Evolutionary conservation across 2,329 filamentous ascomycete genomes (phyloP), one percentile per base, ranked within the genome.

Genomic region (Aschersonia sp.): DNA sequence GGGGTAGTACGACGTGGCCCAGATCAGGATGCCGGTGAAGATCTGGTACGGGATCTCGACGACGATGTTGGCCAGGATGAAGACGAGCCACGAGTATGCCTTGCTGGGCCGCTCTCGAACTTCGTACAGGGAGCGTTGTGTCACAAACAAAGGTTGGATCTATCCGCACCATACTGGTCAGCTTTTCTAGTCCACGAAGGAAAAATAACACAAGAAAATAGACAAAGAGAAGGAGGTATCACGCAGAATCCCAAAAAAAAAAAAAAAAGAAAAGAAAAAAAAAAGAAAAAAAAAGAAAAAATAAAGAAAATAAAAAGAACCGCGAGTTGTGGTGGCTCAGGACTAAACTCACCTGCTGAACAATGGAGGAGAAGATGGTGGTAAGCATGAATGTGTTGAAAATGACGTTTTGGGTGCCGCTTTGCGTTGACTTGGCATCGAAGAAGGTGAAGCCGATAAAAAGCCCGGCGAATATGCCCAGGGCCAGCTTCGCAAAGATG

Each of bases 381-480:
- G 78, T 73, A 46, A 87, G 63, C 77, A 87, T 82, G 65, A 89
- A 89, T 41, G 86, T 77, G 44, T 73, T 72, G 61, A 88, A 88
- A 59, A 88, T 71, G 46, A 84, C 76, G 58, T 83, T 84, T 56
- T 87, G 81, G 54, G 87, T 74, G n/a, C 83, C 84, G 29, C 83
- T 78, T 45, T 76, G 66, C 0, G 76, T 78, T 46, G 70, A 69
- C 6, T 76, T 49, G 5, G 66, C 58, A 4, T 67, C 44, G 64
- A 71, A 86, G 61, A 88, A 86, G 0, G 80, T 83, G 60, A 87
- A 84, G 1, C 83, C 84, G 49, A 88, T 82, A 58, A 89, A 89
- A 2, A 90, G 67, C 6, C 74, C 70, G 30, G 77, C 71, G 48
- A 78, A 70, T 46, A 74, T 52, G 2, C 66, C 80, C 14, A 90